These are phyloP conservation scores for Penicillium coffeae DNA, from an alignment of 495 filamentous ascomycete genomes.

Conservation along the genomic window DNA sequence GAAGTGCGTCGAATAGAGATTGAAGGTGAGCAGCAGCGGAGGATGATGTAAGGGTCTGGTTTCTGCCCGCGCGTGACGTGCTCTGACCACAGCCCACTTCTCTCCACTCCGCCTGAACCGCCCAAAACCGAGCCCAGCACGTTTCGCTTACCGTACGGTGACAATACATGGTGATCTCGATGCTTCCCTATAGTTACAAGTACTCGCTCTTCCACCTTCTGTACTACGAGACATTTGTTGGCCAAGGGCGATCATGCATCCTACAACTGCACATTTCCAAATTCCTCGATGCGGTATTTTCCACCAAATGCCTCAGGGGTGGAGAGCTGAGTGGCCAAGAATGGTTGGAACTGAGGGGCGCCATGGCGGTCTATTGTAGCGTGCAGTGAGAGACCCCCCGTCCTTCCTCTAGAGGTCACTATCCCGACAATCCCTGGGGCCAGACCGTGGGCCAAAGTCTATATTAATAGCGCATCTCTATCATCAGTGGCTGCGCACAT, in stretches of 20 bases:
- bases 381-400: constrained; percentile 1
- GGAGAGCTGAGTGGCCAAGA: constrained; percentile 15
- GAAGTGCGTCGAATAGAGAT: constrained; percentile 14
- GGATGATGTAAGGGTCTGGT: constrained; percentile 40
- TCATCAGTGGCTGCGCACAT: constrained; percentile 12
- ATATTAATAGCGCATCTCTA: constrained; percentile 11
- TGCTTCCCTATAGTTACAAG: not conserved
- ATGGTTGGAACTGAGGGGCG: constrained; percentile 7
- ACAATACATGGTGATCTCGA: constrained; percentile 2
- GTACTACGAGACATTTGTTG: not conserved
- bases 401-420: constrained; percentile 2
- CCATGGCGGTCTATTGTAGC: constrained; percentile 6
- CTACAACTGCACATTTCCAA: not conserved
- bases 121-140: no score
- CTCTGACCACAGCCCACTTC: constrained; percentile 31
- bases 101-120: not conserved
- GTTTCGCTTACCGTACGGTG: constrained; percentile 24
- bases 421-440: constrained; percentile 14
- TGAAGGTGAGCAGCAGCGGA: constrained; percentile 24
- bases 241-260: no score
- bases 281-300: constrained; percentile 15
- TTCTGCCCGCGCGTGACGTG: constrained; percentile 44
- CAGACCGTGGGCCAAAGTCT: constrained; percentile 12
- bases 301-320: constrained; percentile 18
- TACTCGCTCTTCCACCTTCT: not conserved